A percentile compares a stretch with the other conserved stretches of the same genome.
Evolutionary conservation across 1,139 yeast genomes (phyloP).

Genomic region (Candida buenavistaensis): DNA sequence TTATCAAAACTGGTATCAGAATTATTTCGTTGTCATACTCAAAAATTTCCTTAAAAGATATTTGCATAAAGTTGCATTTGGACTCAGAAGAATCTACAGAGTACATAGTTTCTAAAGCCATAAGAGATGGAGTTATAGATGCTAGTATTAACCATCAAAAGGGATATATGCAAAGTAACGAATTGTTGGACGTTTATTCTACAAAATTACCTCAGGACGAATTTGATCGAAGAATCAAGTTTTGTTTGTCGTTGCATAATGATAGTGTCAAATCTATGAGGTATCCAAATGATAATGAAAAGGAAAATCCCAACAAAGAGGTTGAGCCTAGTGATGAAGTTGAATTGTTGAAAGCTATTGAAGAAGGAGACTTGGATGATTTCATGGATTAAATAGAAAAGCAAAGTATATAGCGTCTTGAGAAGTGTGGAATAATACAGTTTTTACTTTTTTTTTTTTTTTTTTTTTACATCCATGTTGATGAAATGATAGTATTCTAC

Average conservation of each 20-base stretch:
- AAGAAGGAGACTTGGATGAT: slow-evolving; percentile 52
- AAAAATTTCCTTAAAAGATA: slow-evolving; percentile 85
- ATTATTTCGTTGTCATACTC: slow-evolving; percentile 91
- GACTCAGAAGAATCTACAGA: slow-evolving; percentile 97
- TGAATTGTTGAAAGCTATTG: slow-evolving; percentile 48
- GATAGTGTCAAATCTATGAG: slow-evolving; percentile 96
- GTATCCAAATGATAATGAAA: slow-evolving; percentile 58
- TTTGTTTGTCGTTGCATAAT: slow-evolving; percentile 86
- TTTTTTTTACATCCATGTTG: no score
- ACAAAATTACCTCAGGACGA: slow-evolving; percentile 84
- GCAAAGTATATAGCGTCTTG: not conserved
- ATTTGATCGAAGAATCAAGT: slow-evolving; percentile 90
- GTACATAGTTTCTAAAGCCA: slow-evolving; percentile 94
- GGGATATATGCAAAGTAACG: slow-evolving; percentile 91
- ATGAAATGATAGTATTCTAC: no score
- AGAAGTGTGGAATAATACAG: not conserved
- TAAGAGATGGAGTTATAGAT: slow-evolving; percentile 96
- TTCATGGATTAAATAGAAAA: slow-evolving; percentile 39
- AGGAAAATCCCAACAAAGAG: slow-evolving; percentile 30
- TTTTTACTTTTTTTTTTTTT: not conserved
- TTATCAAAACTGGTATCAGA: slow-evolving; percentile 95
- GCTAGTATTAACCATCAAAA: slow-evolving; percentile 89
- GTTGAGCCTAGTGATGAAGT: slow-evolving; percentile 41
- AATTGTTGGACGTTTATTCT: slow-evolving; percentile 81
- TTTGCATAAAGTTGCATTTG: slow-evolving; percentile 83